Evolutionary conservation across 73 alveolate species (phyloP).

Genomic region (Stentor roeselii): DNA sequence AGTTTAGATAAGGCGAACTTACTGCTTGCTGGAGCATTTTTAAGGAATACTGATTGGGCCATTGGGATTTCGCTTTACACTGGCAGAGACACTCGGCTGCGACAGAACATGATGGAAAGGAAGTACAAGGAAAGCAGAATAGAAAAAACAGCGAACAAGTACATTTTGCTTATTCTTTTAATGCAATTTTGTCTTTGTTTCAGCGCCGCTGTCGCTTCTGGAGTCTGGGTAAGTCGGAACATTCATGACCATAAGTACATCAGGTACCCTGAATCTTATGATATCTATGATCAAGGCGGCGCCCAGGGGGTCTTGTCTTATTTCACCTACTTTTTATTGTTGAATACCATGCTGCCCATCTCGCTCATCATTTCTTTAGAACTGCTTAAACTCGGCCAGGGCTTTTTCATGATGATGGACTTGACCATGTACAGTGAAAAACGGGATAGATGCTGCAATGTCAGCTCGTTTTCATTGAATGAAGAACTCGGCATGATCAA

Average conservation of each 20-base stretch:
- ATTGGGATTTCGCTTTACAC: conserved; percentile 80
- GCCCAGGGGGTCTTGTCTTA: conserved; percentile 73
- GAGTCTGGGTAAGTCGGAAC: conserved; percentile 5
- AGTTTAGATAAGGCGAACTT: conserved; percentile 8
- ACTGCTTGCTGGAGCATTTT: conserved; percentile 46
- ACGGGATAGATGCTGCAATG: conserved; percentile 65
- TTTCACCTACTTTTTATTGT: conserved; percentile 88
- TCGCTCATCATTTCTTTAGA: conserved; percentile 92
- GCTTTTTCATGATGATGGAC: conserved; percentile 76
- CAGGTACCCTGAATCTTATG: not conserved
- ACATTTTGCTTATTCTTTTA: conserved; percentile 34
- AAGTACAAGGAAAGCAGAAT: conserved; percentile 57
- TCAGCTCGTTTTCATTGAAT: conserved; percentile 46
- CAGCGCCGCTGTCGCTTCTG: conserved; percentile 21
- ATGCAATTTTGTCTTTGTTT: conserved; percentile 42
- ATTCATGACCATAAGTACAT: not conserved
- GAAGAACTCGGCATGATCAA: conserved; percentile 69
- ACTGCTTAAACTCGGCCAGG: conserved; percentile 87
- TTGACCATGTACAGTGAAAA: conserved; percentile 69
- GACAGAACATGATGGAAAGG: conserved; percentile 70
- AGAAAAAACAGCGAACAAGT: conserved; percentile 62
- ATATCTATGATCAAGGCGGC: not conserved
- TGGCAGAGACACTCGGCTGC: conserved; percentile 90
- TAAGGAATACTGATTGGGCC: conserved; percentile 79
- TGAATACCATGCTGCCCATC: conserved; percentile 96